phyloP scores from a whole-genome alignment of 2,329 filamentous ascomycete species.

The Calonectria montana region DNA sequence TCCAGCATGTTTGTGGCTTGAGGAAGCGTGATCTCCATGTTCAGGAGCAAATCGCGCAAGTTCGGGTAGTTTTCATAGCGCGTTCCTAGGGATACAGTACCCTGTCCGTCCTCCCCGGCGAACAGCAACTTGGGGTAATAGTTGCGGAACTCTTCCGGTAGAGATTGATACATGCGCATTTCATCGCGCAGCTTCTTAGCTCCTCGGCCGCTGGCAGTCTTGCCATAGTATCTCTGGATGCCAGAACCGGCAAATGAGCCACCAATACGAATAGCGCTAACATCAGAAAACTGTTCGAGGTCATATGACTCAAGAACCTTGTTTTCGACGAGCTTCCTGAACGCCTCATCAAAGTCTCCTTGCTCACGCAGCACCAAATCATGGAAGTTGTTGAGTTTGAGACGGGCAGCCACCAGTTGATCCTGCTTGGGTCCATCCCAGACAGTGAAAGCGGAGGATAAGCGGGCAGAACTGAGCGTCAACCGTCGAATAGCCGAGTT shows the following conservation, averaged over 20 bases:
- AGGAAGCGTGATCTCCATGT: neutral
- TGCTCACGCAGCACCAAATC: neutral
- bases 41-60: slow-evolving; percentile 2
- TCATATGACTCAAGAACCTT: slow-evolving; percentile 1
- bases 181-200: slow-evolving; percentile 8
- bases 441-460: neutral
- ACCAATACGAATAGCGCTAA: slow-evolving; percentile 3
- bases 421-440: neutral
- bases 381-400: neutral
- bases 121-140: slow-evolving; percentile 1
- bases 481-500: neutral
- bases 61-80: slow-evolving; percentile 6
- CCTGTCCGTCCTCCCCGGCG: neutral
- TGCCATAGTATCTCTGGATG: neutral
- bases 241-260: slow-evolving; percentile 6
- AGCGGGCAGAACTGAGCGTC: neutral
- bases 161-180: slow-evolving; percentile 12
- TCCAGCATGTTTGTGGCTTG: neutral
- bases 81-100: neutral
- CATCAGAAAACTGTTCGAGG: slow-evolving; percentile 6
- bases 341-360: neutral
- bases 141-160: neutral
- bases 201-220: slow-evolving; percentile 4
- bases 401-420: neutral
- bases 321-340: neutral